A percentile compares a stretch with the other conserved stretches of the same genome.
phyloP scores from a whole-genome alignment of 495 filamentous ascomycete genomes.

The Podospora pseudoanserina region DNA sequence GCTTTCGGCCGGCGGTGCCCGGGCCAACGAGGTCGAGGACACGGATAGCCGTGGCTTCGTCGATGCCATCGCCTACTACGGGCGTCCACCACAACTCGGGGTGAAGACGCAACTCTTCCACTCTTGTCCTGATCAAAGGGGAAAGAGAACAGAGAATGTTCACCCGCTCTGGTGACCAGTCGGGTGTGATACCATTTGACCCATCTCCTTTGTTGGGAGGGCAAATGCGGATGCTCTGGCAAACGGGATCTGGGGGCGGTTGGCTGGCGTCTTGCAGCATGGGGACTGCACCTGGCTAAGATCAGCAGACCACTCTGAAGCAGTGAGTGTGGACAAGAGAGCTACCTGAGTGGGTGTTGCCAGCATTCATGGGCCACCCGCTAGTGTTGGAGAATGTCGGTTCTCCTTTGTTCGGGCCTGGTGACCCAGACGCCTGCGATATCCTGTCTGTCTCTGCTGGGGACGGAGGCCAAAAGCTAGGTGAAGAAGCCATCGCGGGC shows the following conservation, averaged over 20 bases:
- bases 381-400: background rate
- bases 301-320: background rate
- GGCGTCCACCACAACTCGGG: constrained; percentile 4
- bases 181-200: constrained; percentile 5
- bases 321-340: background rate
- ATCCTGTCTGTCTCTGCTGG: constrained; percentile 1
- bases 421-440: background rate
- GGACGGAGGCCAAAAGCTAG: background rate
- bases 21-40: constrained; percentile 10
- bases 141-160: constrained; percentile 7
- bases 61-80: constrained; percentile 6
- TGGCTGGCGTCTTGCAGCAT: background rate
- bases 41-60: background rate
- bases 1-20: background rate
- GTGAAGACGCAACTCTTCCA: constrained; percentile 4
- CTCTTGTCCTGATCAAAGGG: background rate
- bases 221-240: constrained; percentile 11
- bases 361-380: background rate
- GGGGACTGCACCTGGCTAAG: background rate
- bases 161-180: constrained; percentile 7
- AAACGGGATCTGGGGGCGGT: constrained; percentile 2
- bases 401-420: background rate
- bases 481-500: background rate
- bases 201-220: constrained; percentile 6
- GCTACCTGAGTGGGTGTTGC: background rate